These are phyloP conservation scores for Mycena metata DNA, from an alignment of 768 basidiomycete species.

Conservation along the genomic window DNA sequence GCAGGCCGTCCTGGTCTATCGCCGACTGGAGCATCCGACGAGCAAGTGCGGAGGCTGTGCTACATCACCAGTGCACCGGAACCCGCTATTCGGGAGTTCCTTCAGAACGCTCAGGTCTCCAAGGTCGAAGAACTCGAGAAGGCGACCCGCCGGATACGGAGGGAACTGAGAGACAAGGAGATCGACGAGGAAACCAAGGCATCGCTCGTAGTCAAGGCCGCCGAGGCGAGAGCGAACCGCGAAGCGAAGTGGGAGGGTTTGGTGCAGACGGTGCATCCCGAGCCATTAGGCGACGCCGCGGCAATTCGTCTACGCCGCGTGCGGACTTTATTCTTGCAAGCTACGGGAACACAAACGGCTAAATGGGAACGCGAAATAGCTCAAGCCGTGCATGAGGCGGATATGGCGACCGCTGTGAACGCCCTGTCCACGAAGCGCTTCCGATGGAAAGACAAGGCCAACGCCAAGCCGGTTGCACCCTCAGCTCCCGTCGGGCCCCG, in stretches of 20 bases:
- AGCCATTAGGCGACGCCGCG: slow-evolving; percentile 60
- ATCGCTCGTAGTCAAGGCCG: slow-evolving; percentile 72
- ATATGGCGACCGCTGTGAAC: slow-evolving; percentile 48
- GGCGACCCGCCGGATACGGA: slow-evolving; percentile 51
- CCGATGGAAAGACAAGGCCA: slow-evolving; percentile 10
- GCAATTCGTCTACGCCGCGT: slow-evolving; percentile 68
- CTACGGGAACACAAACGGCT: slow-evolving; percentile 59
- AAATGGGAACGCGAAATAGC: slow-evolving; percentile 77
- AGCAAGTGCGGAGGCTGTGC: slow-evolving; percentile 61
- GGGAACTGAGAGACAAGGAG: slow-evolving; percentile 50
- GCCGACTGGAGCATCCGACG: slow-evolving; percentile 56
- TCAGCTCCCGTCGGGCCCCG: slow-evolving; percentile 37
- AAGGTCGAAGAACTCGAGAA: slow-evolving; percentile 59
- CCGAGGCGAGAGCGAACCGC: slow-evolving; percentile 68
- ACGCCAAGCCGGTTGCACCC: not conserved
- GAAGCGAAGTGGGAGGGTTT: slow-evolving; percentile 77
- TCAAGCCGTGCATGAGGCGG: slow-evolving; percentile 68
- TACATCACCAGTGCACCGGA: slow-evolving; percentile 70
- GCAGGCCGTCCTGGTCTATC: slow-evolving; percentile 64
- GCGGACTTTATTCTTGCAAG: slow-evolving; percentile 69
- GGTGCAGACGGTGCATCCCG: slow-evolving; percentile 67
- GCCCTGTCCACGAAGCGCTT: slow-evolving; percentile 5
- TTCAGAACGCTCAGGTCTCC: slow-evolving; percentile 55
- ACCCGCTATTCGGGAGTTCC: slow-evolving; percentile 60
- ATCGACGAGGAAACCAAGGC: slow-evolving; percentile 62